Evolutionary conservation across 2,329 filamentous ascomycete genomes (phyloP).

Genomic region (Thermomyces lanuginosus): DNA sequence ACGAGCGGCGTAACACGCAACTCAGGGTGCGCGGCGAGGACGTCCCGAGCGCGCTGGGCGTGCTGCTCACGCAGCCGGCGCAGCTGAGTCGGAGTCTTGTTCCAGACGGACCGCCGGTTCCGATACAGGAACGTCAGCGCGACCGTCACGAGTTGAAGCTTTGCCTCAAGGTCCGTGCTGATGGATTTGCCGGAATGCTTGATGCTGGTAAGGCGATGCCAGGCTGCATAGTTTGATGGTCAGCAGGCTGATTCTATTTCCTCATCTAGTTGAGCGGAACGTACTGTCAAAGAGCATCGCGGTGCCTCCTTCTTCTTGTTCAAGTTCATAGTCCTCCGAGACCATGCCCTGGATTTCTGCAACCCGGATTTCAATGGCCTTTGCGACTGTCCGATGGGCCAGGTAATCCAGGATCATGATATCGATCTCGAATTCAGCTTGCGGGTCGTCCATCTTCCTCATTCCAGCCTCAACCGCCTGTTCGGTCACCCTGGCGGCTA

Average conservation of each 20-base stretch:
- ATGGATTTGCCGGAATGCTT: constrained; percentile 20
- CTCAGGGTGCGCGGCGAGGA: too few relatives aligned
- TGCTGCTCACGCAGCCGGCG: too few relatives aligned
- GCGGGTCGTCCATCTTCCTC: constrained; percentile 12
- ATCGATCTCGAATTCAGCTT: constrained; percentile 33
- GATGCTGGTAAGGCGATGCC: constrained; percentile 28
- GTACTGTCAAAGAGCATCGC: too few relatives aligned
- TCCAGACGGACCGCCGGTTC: constrained; percentile 9
- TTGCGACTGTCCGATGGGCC: too few relatives aligned
- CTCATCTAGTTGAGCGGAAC: too few relatives aligned
- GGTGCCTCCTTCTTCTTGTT: too few relatives aligned
- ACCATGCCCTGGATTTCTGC: constrained; percentile 21
- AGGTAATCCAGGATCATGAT: constrained; percentile 42
- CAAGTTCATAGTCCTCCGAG: constrained; percentile 3
- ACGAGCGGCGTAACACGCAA: too few relatives aligned
- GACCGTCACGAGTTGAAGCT: constrained; percentile 34
- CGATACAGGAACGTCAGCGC: constrained; percentile 29
- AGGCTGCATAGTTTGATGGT: constrained; percentile 20
- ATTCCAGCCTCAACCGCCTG: too few relatives aligned
- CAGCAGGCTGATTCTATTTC: too few relatives aligned
- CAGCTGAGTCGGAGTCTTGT: background rate
- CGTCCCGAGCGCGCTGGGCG: too few relatives aligned
- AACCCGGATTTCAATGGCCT: constrained; percentile 28
- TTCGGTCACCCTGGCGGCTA: too few relatives aligned
- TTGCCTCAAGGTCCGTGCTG: constrained; percentile 29